Percentiles rank a stretch among this genome's conserved stretches.
Evolutionary conservation across 208 protist genomes (phyloP).

Genomic region (Acanthamoeba quina): DNA sequence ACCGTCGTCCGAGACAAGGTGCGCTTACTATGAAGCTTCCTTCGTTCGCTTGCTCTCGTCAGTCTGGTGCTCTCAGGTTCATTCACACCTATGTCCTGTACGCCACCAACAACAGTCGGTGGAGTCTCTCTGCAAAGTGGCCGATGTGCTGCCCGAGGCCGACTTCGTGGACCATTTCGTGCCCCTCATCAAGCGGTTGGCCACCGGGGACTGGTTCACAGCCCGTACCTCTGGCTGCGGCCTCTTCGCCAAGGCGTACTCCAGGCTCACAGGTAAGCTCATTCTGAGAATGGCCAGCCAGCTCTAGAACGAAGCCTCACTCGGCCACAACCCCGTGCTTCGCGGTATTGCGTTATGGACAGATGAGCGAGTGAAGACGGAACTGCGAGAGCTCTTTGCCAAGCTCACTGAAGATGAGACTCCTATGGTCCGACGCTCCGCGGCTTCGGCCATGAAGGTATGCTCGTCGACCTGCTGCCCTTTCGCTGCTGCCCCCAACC

Average conservation of each 20-base stretch:
- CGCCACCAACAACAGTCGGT: conserved; percentile 82
- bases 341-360: background rate
- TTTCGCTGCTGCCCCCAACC: background rate
- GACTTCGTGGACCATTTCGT: conserved; percentile 93
- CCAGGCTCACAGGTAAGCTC: conserved; percentile 63
- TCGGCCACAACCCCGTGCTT: too few relatives aligned
- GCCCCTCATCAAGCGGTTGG: conserved; percentile 92
- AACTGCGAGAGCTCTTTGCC: conserved; percentile 81
- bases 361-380: conserved; percentile 50
- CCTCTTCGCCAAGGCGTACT: conserved; percentile 95
- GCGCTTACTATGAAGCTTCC: background rate
- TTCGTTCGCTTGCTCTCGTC: background rate
- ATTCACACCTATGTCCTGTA: background rate
- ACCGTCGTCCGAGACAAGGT: conserved; percentile 97
- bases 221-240: conserved; percentile 95
- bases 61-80: background rate
- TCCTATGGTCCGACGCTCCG: conserved; percentile 97
- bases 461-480: too few relatives aligned
- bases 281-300: conserved; percentile 56
- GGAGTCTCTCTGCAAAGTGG: conserved; percentile 87
- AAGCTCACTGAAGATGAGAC: conserved; percentile 97
- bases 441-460: conserved; percentile 86
- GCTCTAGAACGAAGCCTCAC: background rate
- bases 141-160: conserved; percentile 87
- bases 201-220: conserved; percentile 96